These are phyloP conservation scores for Trichopus zeylanicus DNA, from an alignment of 116 monocot genomes.

Conservation along the genomic window DNA sequence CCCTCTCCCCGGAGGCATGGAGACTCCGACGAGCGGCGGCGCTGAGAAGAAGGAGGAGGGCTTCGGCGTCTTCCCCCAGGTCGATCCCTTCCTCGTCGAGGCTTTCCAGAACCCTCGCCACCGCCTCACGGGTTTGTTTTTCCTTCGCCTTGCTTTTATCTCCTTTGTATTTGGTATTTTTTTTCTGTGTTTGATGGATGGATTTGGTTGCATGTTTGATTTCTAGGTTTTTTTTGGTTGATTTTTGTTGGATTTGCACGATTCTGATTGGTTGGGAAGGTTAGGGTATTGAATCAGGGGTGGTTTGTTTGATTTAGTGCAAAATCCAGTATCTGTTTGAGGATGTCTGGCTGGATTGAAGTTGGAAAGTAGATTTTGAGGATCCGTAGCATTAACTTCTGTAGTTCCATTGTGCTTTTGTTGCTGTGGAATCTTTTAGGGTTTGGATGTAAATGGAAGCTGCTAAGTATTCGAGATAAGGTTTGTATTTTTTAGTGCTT, in stretches of 20 bases:
- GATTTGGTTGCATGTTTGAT: neutral
- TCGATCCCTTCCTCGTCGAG: constrained; percentile 58
- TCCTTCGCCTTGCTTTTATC: neutral
- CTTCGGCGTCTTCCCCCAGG: neutral
- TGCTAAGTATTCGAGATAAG: too few relatives aligned
- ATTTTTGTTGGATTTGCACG: neutral
- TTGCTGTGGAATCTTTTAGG: too few relatives aligned
- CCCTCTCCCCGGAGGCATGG: constrained; percentile 4
- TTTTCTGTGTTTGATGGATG: neutral
- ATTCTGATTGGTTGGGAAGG: neutral
- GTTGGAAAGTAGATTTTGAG: too few relatives aligned
- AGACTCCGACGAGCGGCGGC: constrained; percentile 15
- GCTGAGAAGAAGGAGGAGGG: constrained; percentile 6
- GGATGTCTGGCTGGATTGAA: too few relatives aligned
- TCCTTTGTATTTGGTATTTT: neutral
- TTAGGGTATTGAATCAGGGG: neutral
- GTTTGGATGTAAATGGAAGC: too few relatives aligned
- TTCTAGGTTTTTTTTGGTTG: constrained; percentile 2
- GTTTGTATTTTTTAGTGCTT: too few relatives aligned
- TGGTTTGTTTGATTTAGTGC: too few relatives aligned
- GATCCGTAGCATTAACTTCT: too few relatives aligned
- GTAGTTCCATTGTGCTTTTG: too few relatives aligned
- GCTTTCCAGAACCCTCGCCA: constrained; percentile 50
- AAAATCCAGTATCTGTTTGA: too few relatives aligned
- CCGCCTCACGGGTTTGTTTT: constrained; percentile 33